Conservation (phyloP, 2,329 filamentous ascomycete species). For the Aureobasidium subglaciale region DNA sequence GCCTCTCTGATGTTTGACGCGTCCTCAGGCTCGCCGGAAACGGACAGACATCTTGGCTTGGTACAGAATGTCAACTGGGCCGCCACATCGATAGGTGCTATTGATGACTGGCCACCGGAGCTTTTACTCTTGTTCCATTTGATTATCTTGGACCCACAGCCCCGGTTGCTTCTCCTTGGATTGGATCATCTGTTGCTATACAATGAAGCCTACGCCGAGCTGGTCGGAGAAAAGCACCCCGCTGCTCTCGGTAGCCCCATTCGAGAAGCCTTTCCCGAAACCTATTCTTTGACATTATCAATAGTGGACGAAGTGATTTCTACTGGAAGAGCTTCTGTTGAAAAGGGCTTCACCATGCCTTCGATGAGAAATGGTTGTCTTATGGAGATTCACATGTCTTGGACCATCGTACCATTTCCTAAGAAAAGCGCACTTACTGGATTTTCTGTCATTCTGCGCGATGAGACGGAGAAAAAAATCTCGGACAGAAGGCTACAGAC, state of each 20-base stretch:
- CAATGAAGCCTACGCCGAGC: slow-evolving; percentile 15
- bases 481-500: slow-evolving; percentile 7
- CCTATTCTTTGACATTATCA: background rate
- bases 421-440: slow-evolving; percentile 6
- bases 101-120: slow-evolving; percentile 15
- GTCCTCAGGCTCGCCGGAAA: background rate
- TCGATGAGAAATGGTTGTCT: background rate
- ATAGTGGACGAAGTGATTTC: background rate
- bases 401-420: slow-evolving; percentile 13
- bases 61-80: slow-evolving; percentile 15
- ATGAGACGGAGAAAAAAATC: slow-evolving; percentile 13
- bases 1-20: background rate
- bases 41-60: slow-evolving; percentile 1
- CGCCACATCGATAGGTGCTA: slow-evolving; percentile 15
- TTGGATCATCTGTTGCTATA: slow-evolving; percentile 14
- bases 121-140: slow-evolving; percentile 16
- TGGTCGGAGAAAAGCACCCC: slow-evolving; percentile 15
- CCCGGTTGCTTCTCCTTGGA: slow-evolving; percentile 15
- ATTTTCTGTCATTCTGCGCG: slow-evolving; percentile 11
- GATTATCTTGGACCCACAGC: slow-evolving; percentile 17
- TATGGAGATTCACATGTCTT: slow-evolving; percentile 15
- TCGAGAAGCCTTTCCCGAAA: background rate
- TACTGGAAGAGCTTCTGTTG: slow-evolving; percentile 1
- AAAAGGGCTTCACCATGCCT: background rate
- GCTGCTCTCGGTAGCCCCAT: slow-evolving; percentile 2